These are phyloP conservation scores for Andrographis paniculata DNA, from an alignment of 305 asterid genomes.

Conservation along the genomic window DNA sequence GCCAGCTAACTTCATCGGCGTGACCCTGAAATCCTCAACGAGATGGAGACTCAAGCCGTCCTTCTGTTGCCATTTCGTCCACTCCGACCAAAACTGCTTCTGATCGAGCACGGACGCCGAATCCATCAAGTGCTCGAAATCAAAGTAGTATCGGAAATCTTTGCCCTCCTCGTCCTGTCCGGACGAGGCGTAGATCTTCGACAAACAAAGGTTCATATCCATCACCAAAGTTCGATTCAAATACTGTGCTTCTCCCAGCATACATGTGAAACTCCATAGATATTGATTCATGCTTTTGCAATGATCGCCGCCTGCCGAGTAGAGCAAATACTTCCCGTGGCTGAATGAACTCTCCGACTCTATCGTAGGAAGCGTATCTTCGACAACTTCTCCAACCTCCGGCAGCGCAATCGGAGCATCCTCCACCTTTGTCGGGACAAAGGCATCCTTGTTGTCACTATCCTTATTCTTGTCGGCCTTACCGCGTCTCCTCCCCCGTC, in stretches of 20 bases:
- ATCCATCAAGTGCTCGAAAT: slow-evolving; percentile 55
- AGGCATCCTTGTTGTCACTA: too few species aligned
- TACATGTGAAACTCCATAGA: slow-evolving; percentile 24
- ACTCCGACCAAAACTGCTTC: slow-evolving; percentile 41
- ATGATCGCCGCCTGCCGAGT: slow-evolving; percentile 56
- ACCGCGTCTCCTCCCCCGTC: slow-evolving; percentile 13
- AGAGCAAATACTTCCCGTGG: slow-evolving; percentile 43
- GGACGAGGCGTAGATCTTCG: slow-evolving; percentile 41
- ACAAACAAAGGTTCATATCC: slow-evolving; percentile 48
- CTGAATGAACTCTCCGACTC: slow-evolving; percentile 44
- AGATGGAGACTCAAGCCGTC: slow-evolving; percentile 19
- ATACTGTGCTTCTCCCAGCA: slow-evolving; percentile 60
- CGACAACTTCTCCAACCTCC: slow-evolving; percentile 43
- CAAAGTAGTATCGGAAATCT: slow-evolving; percentile 54
- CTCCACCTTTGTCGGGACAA: slow-evolving; percentile 17
- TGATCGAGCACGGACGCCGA: slow-evolving; percentile 41
- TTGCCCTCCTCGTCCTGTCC: slow-evolving; percentile 54
- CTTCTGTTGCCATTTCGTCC: slow-evolving; percentile 22
- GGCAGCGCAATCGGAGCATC: slow-evolving; percentile 27
- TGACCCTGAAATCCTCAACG: slow-evolving; percentile 23
- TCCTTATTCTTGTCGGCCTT: slow-evolving; percentile 48
- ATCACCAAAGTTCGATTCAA: slow-evolving; percentile 50
- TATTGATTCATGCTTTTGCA: slow-evolving; percentile 60
- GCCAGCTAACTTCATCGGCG: slow-evolving; percentile 16
- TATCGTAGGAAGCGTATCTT: slow-evolving; percentile 48